phyloP scores from a whole-genome alignment of 1,139 yeast genomes.

The Yamadazyma atlantica region DNA sequence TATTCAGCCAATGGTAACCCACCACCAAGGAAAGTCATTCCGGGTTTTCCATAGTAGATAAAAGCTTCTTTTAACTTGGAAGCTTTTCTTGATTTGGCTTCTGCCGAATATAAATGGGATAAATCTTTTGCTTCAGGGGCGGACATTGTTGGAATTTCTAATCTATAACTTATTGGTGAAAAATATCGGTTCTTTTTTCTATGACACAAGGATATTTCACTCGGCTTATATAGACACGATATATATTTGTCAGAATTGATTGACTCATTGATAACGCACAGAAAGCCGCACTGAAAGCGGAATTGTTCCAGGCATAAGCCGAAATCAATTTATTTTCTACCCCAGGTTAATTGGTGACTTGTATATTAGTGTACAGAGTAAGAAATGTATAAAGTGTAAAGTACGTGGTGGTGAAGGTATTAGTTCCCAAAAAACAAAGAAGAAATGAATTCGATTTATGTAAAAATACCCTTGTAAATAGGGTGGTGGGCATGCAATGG shows the following conservation, averaged over 20 bases:
- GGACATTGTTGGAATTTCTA: no score
- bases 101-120: slow-evolving; percentile 71
- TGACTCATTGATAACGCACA: slow-evolving; percentile 1
- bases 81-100: slow-evolving; percentile 71
- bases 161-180: no score
- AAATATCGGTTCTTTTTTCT: no score
- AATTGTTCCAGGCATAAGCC: no score
- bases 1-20: slow-evolving; percentile 89
- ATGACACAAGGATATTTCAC: no score
- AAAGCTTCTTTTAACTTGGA: slow-evolving; percentile 86
- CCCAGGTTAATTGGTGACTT: no score
- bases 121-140: slow-evolving; percentile 57
- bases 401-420: no score
- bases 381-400: background rate
- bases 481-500: slow-evolving; percentile 1
- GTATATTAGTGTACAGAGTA: slow-evolving; percentile 2
- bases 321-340: no score
- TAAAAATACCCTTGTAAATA: no score
- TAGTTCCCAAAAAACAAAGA: background rate
- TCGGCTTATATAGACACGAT: no score
- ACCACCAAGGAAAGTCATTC: slow-evolving; percentile 88
- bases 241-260: no score
- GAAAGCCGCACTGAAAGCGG: no score
- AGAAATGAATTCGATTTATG: background rate
- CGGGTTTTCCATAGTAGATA: slow-evolving; percentile 70